Conservation (phyloP, 768 basidiomycete genomes). For the Steccherinum ochraceum region DNA sequence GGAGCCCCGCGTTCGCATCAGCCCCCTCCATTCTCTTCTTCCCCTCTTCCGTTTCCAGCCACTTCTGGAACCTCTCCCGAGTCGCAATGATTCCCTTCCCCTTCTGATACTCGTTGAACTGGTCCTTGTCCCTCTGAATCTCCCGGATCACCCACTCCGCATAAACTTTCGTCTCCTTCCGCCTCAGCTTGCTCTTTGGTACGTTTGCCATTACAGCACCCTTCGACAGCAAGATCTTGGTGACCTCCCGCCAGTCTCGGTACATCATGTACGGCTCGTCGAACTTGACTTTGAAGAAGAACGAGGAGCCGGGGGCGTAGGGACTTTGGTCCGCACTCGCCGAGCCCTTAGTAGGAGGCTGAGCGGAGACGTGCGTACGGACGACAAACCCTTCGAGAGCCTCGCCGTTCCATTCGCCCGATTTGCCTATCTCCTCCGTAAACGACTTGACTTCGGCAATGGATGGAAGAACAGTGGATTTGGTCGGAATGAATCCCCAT, state of each 20-base stretch:
- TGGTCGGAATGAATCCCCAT: constrained; percentile 89
- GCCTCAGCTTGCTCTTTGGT: constrained; percentile 61
- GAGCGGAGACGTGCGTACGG: constrained; percentile 53
- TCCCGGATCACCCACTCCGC: constrained; percentile 77
- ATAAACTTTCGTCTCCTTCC: constrained; percentile 75
- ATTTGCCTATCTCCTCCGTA: constrained; percentile 57
- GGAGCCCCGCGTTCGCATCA: no score
- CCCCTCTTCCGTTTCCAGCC: constrained; percentile 49
- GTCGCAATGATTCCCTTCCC: constrained; percentile 84
- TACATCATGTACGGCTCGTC: constrained; percentile 99
- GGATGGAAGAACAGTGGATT: constrained; percentile 47
- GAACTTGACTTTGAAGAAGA: constrained; percentile 99
- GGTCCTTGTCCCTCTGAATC: constrained; percentile 51
- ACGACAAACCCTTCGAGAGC: constrained; percentile 94
- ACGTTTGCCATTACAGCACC: constrained; percentile 31
- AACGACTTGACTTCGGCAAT: constrained; percentile 68
- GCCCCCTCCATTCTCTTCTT: constrained; percentile 19
- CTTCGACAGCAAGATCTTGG: constrained; percentile 60
- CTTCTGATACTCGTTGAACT: constrained; percentile 59
- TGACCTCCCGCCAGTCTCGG: constrained; percentile 94
- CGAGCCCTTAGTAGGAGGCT: constrained; percentile 29
- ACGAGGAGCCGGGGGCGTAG: constrained; percentile 73
- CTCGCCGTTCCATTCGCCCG: constrained; percentile 78
- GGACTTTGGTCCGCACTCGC: constrained; percentile 39
- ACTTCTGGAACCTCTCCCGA: constrained; percentile 71